phyloP scores from a whole-genome alignment of 73 alveolate species.

The Symbiodinium natans region DNA sequence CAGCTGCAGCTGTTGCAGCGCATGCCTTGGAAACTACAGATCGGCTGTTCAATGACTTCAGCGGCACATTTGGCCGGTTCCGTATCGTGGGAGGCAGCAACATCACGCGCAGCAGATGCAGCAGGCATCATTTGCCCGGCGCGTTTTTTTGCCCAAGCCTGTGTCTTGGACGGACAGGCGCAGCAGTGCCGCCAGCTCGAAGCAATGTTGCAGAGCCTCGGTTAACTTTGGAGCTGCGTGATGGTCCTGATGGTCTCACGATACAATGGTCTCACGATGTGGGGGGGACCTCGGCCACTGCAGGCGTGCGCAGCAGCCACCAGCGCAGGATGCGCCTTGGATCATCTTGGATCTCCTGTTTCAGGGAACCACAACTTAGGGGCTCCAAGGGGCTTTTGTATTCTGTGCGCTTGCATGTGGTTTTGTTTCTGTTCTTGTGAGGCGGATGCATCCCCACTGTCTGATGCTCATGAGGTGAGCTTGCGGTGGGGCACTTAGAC shows the following conservation, averaged over 20 bases:
- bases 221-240: too few relatives aligned
- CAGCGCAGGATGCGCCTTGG: not conserved
- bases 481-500: not conserved
- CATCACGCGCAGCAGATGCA: slow-evolving; percentile 67
- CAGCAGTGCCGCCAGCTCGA: slow-evolving; percentile 26
- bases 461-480: not conserved
- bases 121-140: not conserved
- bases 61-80: not conserved
- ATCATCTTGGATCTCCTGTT: too few relatives aligned
- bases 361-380: not conserved
- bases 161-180: not conserved
- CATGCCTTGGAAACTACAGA: not conserved
- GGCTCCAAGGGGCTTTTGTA: not conserved
- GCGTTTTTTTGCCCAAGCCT: not conserved
- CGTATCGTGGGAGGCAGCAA: slow-evolving; percentile 73
- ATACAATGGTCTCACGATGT: too few relatives aligned
- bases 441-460: not conserved
- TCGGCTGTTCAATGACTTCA: not conserved
- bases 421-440: too few relatives aligned
- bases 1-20: slow-evolving; percentile 55
- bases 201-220: not conserved
- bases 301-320: slow-evolving; percentile 16
- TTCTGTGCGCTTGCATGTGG: not conserved
- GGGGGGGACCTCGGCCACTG: too few relatives aligned
- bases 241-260: too few relatives aligned